These are phyloP conservation scores for Clathrospora elynae DNA, from an alignment of 2,329 filamentous ascomycete genomes.

Conservation along the genomic window DNA sequence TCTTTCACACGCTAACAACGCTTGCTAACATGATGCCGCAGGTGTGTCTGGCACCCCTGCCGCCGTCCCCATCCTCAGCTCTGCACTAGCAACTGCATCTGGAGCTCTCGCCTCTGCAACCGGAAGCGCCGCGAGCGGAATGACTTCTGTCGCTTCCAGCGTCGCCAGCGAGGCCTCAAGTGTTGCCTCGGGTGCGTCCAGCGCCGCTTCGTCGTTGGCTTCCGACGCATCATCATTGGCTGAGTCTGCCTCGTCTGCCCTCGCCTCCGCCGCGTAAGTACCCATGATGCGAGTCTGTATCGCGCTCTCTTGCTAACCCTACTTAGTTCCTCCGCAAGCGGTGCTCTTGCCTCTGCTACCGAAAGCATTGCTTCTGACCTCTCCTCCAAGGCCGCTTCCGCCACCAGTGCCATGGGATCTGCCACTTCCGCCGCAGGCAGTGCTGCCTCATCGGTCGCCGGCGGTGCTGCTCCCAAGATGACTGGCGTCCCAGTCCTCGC, in stretches of 20 bases:
- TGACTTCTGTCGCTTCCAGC: conserved; percentile 7
- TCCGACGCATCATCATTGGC: conserved; percentile 4
- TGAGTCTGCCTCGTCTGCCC: too few species aligned
- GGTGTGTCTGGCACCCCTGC: conserved; percentile 18
- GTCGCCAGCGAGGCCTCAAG: conserved; percentile 22
- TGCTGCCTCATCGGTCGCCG: conserved; percentile 19
- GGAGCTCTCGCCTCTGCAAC: conserved; percentile 4
- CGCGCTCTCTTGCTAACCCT: too few species aligned
- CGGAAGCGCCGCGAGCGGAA: not conserved
- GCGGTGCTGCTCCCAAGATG: conserved; percentile 34
- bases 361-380: conserved; percentile 18
- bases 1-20: conserved; percentile 10
- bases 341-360: conserved; percentile 12
- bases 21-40: conserved; percentile 11
- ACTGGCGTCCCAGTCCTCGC: conserved; percentile 47
- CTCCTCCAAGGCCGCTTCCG: conserved; percentile 19
- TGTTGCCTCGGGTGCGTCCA: conserved; percentile 13
- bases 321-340: conserved; percentile 17
- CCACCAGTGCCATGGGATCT: conserved; percentile 17
- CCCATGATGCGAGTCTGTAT: too few species aligned
- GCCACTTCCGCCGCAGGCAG: conserved; percentile 18
- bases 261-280: conserved; percentile 9
- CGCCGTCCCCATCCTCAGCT: conserved; percentile 23
- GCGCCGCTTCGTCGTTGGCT: conserved; percentile 9
- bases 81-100: conserved; percentile 15